phyloP scores from a whole-genome alignment of 371 early-diverging fungal species.

The Synchytrium microbalum region DNA sequence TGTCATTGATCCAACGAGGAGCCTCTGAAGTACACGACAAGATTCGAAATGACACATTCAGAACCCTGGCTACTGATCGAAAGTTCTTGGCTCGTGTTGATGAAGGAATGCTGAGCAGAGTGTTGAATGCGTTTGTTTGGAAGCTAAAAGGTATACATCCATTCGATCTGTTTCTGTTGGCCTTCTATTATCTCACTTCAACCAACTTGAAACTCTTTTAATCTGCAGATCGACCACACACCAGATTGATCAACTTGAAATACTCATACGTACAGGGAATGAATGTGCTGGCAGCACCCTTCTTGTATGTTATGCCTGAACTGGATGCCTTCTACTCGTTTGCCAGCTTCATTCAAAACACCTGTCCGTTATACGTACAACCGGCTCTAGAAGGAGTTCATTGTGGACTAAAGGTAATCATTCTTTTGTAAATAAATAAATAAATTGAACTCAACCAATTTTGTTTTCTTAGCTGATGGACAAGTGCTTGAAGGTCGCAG shows the following conservation, averaged over 20 bases:
- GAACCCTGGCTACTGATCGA: slow-evolving; percentile 78
- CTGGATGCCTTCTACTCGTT: slow-evolving; percentile 85
- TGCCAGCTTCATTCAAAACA: slow-evolving; percentile 68
- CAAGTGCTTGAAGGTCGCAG: slow-evolving; percentile 62
- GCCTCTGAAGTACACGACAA: slow-evolving; percentile 64
- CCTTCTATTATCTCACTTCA: too few relatives aligned
- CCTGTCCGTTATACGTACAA: slow-evolving; percentile 88
- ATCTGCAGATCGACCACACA: slow-evolving; percentile 30
- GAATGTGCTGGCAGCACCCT: slow-evolving; percentile 90
- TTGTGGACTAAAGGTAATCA: slow-evolving; percentile 70
- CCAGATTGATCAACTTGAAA: slow-evolving; percentile 35
- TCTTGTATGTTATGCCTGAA: slow-evolving; percentile 84
- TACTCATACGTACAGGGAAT: slow-evolving; percentile 92
- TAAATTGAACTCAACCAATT: slow-evolving; percentile 4
- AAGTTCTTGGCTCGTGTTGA: slow-evolving; percentile 63
- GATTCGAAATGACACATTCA: slow-evolving; percentile 82
- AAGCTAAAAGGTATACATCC: slow-evolving; percentile 30
- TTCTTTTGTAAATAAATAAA: neutral
- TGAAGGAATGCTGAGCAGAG: slow-evolving; percentile 67
- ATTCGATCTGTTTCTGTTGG: too few relatives aligned
- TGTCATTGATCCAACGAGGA: slow-evolving; percentile 59
- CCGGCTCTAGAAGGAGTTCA: slow-evolving; percentile 86
- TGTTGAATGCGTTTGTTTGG: slow-evolving; percentile 85
- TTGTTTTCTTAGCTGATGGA: slow-evolving; percentile 69
- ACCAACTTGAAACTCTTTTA: neutral